Conservation (phyloP, 108 stramenopile genomes). For the Skeletonema costatum region DNA sequence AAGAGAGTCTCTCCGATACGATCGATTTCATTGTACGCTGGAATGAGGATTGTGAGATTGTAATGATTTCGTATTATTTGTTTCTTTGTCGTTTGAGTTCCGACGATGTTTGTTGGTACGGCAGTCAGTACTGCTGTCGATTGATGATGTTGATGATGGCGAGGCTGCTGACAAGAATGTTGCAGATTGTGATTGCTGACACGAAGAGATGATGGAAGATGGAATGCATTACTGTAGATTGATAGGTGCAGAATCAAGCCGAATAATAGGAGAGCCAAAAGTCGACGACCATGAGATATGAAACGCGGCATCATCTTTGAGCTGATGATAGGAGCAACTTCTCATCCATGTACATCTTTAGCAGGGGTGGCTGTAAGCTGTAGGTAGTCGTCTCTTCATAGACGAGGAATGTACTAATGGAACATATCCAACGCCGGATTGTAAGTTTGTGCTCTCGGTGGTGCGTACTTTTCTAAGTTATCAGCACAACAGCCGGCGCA, state of each 20-base stretch:
- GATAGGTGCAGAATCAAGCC: not conserved
- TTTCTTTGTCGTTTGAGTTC: not conserved
- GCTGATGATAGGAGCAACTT: too few species aligned
- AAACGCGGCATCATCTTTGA: too few species aligned
- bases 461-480: too few species aligned
- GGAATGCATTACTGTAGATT: not conserved
- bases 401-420: too few species aligned
- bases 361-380: too few species aligned
- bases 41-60: conserved; percentile 66
- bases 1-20: conserved; percentile 68
- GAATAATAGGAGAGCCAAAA: not conserved
- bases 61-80: conserved; percentile 9
- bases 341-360: too few species aligned
- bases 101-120: not conserved
- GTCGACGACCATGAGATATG: too few species aligned
- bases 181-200: not conserved
- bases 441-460: too few species aligned
- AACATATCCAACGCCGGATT: too few species aligned
- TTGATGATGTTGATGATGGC: not conserved
- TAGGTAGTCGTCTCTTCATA: too few species aligned
- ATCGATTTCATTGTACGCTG: conserved; percentile 79
- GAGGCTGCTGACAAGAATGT: not conserved
- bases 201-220: not conserved
- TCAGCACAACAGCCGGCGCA: too few species aligned
- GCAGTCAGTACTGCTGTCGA: not conserved